Evolutionary conservation across 2,329 filamentous ascomycete genomes (phyloP).

Genomic region (Penicillium janthinellum): DNA sequence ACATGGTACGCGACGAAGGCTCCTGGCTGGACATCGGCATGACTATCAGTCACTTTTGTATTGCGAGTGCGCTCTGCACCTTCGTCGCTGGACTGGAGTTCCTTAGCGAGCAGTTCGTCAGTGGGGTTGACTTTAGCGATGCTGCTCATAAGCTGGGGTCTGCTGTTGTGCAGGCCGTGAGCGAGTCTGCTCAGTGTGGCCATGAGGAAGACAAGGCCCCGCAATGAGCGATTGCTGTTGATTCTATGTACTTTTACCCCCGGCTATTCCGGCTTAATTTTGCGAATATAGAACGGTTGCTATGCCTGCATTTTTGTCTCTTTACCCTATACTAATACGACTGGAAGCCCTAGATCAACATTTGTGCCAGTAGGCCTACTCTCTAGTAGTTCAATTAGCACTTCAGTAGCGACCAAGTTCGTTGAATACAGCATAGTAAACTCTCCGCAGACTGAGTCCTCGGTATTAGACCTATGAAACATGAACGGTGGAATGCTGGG

Average conservation of each 20-base stretch:
- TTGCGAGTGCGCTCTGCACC: slow-evolving; percentile 83
- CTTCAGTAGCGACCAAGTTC: too few relatives aligned
- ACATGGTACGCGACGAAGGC: slow-evolving; percentile 93
- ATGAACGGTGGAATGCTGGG: neutral
- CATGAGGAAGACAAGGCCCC: slow-evolving; percentile 15
- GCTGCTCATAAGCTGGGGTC: slow-evolving; percentile 16
- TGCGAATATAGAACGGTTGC: slow-evolving; percentile 18
- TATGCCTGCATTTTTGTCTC: neutral
- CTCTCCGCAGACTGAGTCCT: too few relatives aligned
- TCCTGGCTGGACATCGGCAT: slow-evolving; percentile 98
- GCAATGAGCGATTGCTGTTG: slow-evolving; percentile 2
- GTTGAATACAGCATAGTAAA: too few relatives aligned
- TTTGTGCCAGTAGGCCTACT: too few relatives aligned
- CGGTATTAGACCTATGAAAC: neutral
- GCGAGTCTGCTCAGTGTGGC: slow-evolving; percentile 23
- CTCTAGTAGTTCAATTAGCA: too few relatives aligned
- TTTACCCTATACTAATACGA: too few relatives aligned
- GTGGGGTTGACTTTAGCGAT: slow-evolving; percentile 66
- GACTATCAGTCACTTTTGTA: slow-evolving; percentile 92
- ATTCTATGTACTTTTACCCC: slow-evolving; percentile 15
- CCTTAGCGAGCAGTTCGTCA: slow-evolving; percentile 79
- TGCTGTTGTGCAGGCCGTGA: slow-evolving; percentile 24
- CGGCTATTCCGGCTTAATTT: neutral
- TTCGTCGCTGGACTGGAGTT: slow-evolving; percentile 89
- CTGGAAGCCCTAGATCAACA: too few relatives aligned